Percentiles rank a stretch among this genome's conserved stretches.
Evolutionary conservation across 495 filamentous ascomycete species (phyloP).

Genomic region (Neurospora sp.): DNA sequence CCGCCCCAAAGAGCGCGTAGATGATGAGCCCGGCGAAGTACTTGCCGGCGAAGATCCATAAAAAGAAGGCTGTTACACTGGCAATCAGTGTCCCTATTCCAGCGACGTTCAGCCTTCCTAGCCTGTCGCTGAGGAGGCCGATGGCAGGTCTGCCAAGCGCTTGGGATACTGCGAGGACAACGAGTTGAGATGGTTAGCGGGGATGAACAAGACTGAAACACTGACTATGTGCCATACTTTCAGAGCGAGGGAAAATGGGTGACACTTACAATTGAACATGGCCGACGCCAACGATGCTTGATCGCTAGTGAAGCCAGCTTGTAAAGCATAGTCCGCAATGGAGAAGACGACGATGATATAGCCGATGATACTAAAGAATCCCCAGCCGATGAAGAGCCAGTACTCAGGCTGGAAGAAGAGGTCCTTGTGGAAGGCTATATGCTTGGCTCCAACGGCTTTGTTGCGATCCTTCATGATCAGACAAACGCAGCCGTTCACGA

Average conservation of each 20-base stretch:
- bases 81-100: constrained; percentile 47
- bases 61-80: constrained; percentile 49
- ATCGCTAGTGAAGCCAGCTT: constrained; percentile 50
- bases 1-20: constrained; percentile 59
- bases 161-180: constrained; percentile 24
- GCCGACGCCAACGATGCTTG: constrained; percentile 65
- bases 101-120: constrained; percentile 61
- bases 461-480: constrained; percentile 60
- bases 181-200: background rate
- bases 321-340: constrained; percentile 55
- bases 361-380: constrained; percentile 58
- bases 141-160: constrained; percentile 49
- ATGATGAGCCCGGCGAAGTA: constrained; percentile 57
- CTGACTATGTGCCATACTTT: constrained; percentile 25
- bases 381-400: constrained; percentile 55
- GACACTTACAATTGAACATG: constrained; percentile 54
- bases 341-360: constrained; percentile 67
- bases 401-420: constrained; percentile 54
- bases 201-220: background rate
- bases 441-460: constrained; percentile 49
- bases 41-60: constrained; percentile 59
- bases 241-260: background rate
- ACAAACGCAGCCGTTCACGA: constrained; percentile 47
- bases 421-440: constrained; percentile 51
- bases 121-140: constrained; percentile 54